Evolutionary conservation across 495 filamentous ascomycete genomes (phyloP).

Genomic region (Melanomma pulvis-pyrius): DNA sequence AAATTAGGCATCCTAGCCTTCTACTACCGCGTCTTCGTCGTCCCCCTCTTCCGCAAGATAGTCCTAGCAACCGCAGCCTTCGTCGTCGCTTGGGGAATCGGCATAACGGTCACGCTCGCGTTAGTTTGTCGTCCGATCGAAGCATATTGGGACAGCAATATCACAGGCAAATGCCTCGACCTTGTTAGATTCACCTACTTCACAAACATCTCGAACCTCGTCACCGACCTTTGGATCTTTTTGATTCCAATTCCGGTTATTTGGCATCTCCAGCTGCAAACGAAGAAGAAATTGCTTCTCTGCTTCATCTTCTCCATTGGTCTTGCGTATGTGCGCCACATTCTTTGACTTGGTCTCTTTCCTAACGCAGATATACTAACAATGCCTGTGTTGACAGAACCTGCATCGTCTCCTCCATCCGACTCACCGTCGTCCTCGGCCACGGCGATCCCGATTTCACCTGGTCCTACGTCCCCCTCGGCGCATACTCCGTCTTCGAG

Average conservation of each 20-base stretch:
- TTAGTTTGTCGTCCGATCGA: constrained; percentile 29
- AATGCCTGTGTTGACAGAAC: constrained; percentile 34
- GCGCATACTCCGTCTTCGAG: constrained; percentile 50
- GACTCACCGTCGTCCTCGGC: constrained; percentile 47
- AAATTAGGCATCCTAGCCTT: constrained; percentile 36
- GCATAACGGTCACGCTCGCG: constrained; percentile 26
- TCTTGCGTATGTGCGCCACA: constrained; percentile 39
- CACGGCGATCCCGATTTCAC: constrained; percentile 49
- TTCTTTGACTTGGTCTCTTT: neutral
- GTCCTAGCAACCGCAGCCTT: constrained; percentile 31
- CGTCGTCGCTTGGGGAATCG: constrained; percentile 31
- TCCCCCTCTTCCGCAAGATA: constrained; percentile 26
- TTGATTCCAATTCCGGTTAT: constrained; percentile 60
- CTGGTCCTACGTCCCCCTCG: constrained; percentile 49
- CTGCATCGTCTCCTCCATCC: constrained; percentile 48
- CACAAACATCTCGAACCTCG: constrained; percentile 36
- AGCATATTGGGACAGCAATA: constrained; percentile 28
- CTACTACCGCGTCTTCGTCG: constrained; percentile 35
- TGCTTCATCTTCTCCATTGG: constrained; percentile 51
- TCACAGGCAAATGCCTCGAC: constrained; percentile 31
- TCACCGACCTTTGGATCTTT: constrained; percentile 60
- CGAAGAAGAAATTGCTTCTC: constrained; percentile 48
- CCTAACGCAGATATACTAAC: neutral
- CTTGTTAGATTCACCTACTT: constrained; percentile 30
- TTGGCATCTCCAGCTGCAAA: constrained; percentile 54